phyloP scores from a whole-genome alignment of 805 yeast species.

The Candida cerambycidarum region DNA sequence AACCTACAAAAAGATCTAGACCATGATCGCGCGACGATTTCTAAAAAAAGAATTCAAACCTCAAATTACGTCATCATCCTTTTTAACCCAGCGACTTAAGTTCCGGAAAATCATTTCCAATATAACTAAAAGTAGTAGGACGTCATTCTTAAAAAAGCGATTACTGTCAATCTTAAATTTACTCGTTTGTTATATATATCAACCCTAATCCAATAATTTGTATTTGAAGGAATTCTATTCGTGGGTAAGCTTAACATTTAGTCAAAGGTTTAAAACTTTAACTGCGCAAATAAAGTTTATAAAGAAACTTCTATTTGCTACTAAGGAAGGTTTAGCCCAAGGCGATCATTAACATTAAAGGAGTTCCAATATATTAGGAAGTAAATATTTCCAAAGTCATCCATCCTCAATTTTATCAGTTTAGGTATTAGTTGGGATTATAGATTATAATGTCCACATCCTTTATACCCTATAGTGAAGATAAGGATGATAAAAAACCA shows the following conservation, averaged over 20 bases:
- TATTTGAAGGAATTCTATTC: too few relatives aligned
- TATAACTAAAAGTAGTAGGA: not conserved
- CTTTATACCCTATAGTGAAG: not conserved
- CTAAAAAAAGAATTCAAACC: not conserved
- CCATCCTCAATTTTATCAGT: too few relatives aligned
- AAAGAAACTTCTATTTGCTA: not conserved
- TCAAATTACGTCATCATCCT: not conserved
- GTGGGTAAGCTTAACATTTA: too few relatives aligned
- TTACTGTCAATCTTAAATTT: not conserved
- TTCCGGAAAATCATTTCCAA: not conserved
- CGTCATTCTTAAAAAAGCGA: too few relatives aligned
- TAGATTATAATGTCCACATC: constrained; percentile 9
- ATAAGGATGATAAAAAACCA: constrained; percentile 1
- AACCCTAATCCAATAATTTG: too few relatives aligned
- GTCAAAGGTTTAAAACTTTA: not conserved
- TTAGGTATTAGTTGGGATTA: too few relatives aligned
- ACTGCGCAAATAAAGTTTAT: not conserved
- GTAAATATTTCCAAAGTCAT: too few relatives aligned
- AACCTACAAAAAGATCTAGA: not conserved
- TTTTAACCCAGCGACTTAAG: not conserved
- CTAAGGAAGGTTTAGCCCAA: not conserved
- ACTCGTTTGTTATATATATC: too few relatives aligned
- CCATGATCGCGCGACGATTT: not conserved
- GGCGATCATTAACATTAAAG: not conserved
- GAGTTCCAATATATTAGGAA: too few relatives aligned